phyloP scores from a whole-genome alignment of 2,329 filamentous ascomycete species.

The Fonsecaea monophora region DNA sequence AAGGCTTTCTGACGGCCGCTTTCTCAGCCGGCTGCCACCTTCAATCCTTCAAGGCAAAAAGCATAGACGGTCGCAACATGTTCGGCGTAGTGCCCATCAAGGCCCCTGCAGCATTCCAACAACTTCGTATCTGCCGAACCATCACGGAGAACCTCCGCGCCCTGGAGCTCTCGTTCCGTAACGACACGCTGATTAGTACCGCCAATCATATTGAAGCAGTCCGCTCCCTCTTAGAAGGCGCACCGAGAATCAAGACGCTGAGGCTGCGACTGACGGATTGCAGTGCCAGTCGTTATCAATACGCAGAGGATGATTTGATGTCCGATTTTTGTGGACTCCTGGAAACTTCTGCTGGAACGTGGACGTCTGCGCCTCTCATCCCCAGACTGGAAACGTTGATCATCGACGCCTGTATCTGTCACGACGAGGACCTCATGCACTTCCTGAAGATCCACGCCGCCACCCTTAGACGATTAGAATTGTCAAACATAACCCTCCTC shows the following conservation, averaged over 20 bases:
- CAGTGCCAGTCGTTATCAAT: slow-evolving; percentile 27
- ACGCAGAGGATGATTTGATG: slow-evolving; percentile 28
- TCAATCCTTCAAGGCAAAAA: slow-evolving; percentile 27
- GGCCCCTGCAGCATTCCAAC: slow-evolving; percentile 23
- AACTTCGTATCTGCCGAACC: slow-evolving; percentile 28
- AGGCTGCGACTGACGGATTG: slow-evolving; percentile 30
- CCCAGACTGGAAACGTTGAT: slow-evolving; percentile 28
- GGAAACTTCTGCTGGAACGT: slow-evolving; percentile 27
- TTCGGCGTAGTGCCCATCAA: slow-evolving; percentile 30
- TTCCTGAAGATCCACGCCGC: slow-evolving; percentile 34
- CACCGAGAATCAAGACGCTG: slow-evolving; percentile 28
- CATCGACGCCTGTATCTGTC: slow-evolving; percentile 33
- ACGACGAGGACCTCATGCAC: slow-evolving; percentile 35
- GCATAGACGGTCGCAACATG: slow-evolving; percentile 26
- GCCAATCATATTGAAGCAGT: slow-evolving; percentile 30
- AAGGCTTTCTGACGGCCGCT: slow-evolving; percentile 31
- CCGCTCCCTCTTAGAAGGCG: slow-evolving; percentile 26
- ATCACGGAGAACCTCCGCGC: slow-evolving; percentile 25
- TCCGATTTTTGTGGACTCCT: slow-evolving; percentile 32
- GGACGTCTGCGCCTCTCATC: slow-evolving; percentile 28
- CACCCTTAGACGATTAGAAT: slow-evolving; percentile 29
- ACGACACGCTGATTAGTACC: slow-evolving; percentile 22
- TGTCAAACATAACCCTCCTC: slow-evolving; percentile 35
- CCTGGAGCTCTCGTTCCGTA: slow-evolving; percentile 34
- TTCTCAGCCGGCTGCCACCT: slow-evolving; percentile 29